These are phyloP conservation scores for Phytophthora kernoviae DNA, from an alignment of 352 stramenopile species.

Conservation along the genomic window DNA sequence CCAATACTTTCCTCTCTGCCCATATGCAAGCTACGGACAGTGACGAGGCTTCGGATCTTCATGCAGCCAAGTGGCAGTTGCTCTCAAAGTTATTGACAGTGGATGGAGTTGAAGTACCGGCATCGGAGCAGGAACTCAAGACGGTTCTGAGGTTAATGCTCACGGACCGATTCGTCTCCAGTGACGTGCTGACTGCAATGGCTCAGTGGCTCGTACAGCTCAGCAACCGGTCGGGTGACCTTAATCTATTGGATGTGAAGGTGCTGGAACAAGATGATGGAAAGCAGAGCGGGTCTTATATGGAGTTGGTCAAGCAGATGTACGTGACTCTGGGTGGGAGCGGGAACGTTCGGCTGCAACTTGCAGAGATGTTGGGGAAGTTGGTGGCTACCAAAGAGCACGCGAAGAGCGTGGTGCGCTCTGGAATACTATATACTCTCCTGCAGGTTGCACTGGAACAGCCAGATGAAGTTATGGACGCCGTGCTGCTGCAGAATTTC, in stretches of 20 bases:
- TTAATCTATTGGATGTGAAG: slow-evolving; percentile 21
- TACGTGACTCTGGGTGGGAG: slow-evolving; percentile 62
- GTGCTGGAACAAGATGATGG: slow-evolving; percentile 1
- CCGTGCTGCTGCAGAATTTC: slow-evolving; percentile 22
- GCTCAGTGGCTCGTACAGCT: slow-evolving; percentile 42
- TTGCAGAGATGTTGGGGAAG: slow-evolving; percentile 38
- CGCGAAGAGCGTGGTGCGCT: slow-evolving; percentile 48
- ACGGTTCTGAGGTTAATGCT: slow-evolving; percentile 31
- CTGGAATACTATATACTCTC: slow-evolving; percentile 44
- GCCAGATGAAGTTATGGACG: slow-evolving; percentile 5
- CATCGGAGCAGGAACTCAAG: slow-evolving; percentile 17
- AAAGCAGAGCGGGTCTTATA: slow-evolving; percentile 23
- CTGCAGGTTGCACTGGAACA: slow-evolving; percentile 53
- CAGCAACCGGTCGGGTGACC: background rate
- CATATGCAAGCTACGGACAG: slow-evolving; percentile 21
- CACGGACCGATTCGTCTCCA: slow-evolving; percentile 38
- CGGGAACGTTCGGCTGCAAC: slow-evolving; percentile 24
- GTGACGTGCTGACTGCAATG: slow-evolving; percentile 42
- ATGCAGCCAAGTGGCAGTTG: slow-evolving; percentile 34
- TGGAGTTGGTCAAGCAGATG: slow-evolving; percentile 75
- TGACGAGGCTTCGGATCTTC: slow-evolving; percentile 29
- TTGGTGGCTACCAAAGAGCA: slow-evolving; percentile 48
- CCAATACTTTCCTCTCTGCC: slow-evolving; percentile 15
- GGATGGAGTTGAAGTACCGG: slow-evolving; percentile 1
- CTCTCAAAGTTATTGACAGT: slow-evolving; percentile 12